Evolutionary conservation across 176 grass and related monocot species (phyloP), one percentile per base, ranked within the genome.

Genomic region (Eragrostis nindensis): DNA sequence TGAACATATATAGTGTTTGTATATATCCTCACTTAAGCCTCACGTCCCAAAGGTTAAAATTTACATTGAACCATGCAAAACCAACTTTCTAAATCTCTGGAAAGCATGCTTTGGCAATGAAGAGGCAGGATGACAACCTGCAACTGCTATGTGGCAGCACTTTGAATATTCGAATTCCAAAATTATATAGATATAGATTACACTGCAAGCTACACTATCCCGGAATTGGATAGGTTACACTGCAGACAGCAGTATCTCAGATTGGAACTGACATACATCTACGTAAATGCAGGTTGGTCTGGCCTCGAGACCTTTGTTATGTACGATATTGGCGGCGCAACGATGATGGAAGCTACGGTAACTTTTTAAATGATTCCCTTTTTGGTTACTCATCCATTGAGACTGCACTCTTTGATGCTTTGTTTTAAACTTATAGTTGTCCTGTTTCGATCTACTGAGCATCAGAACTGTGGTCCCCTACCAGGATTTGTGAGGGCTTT

Each of bases 261-360:
- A 55, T 57, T 48, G 18, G 56, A 86, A 26, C 45, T 59, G 69
- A 15, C 77, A 62, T 53, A n/a, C 59, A 74, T 66, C 73, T 82
- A 64, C 83, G 70, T 71, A 71, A 77, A 52, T 87, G 80, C 74
- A 98, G 95, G 92, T 62, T 98, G 41, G 86, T 95, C 40, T 98
- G 95, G 95, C 95, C 95, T 27, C 92, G 95, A 40, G 95, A 98
- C 87, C 88, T 98, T 86, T 98, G 95, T 74, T 98, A 98, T 66
- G 84, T 98, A 72, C 90, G 95, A 71, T 98, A 98, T 79, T 98
- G 95, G 95, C 86, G 95, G 55, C 95, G 92, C 55, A 98, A 95
- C 16, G 92, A 98, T 84, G 95, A 98, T 93, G 95, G 95, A 75
- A 93, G 95, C 86, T 98, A 98, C 82, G 95, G 95, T 98, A 74